Evolutionary conservation across 1,284 basidiomycete genomes (phyloP).

Genomic region (Malassezia vespertilionis): DNA sequence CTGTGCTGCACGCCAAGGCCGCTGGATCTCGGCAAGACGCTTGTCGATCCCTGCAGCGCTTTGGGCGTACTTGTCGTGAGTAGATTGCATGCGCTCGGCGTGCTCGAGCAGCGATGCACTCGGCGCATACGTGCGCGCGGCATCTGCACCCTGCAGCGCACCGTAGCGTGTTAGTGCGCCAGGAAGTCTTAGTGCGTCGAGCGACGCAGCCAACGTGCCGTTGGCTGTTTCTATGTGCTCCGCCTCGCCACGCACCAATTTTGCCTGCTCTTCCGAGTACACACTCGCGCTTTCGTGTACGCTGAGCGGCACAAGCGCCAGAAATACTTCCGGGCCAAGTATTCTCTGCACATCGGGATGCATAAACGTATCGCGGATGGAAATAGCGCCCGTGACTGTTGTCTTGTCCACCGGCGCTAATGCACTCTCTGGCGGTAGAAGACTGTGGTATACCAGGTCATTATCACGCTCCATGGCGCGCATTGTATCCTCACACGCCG

Average conservation of each 20-base stretch:
- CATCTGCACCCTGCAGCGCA: constrained; percentile 58
- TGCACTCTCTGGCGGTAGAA: constrained; percentile 68
- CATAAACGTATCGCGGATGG: constrained; percentile 87
- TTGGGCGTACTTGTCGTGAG: not conserved
- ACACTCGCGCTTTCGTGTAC: constrained; percentile 92
- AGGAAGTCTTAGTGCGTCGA: constrained; percentile 74
- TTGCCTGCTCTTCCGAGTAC: constrained; percentile 98
- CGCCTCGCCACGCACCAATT: constrained; percentile 76
- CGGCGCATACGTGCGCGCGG: constrained; percentile 52
- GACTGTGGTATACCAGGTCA: constrained; percentile 95
- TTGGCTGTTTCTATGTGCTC: constrained; percentile 77
- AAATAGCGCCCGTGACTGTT: constrained; percentile 64
- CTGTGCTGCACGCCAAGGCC: constrained; percentile 1
- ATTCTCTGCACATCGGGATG: constrained; percentile 85
- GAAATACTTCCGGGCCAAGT: constrained; percentile 84
- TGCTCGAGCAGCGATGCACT: constrained; percentile 48
- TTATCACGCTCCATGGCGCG: constrained; percentile 75
- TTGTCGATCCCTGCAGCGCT: constrained; percentile 14
- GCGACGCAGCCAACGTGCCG: constrained; percentile 63
- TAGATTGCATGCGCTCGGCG: not conserved
- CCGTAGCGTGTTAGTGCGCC: constrained; percentile 65
- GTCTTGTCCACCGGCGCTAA: constrained; percentile 71
- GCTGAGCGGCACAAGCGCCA: constrained; percentile 74
- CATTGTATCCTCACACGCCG: constrained; percentile 65
- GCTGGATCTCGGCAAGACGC: constrained; percentile 20